Evolutionary conservation across 176 grass and related monocot species (phyloP).

Genomic region (Miscanthus lutarioriparius): DNA sequence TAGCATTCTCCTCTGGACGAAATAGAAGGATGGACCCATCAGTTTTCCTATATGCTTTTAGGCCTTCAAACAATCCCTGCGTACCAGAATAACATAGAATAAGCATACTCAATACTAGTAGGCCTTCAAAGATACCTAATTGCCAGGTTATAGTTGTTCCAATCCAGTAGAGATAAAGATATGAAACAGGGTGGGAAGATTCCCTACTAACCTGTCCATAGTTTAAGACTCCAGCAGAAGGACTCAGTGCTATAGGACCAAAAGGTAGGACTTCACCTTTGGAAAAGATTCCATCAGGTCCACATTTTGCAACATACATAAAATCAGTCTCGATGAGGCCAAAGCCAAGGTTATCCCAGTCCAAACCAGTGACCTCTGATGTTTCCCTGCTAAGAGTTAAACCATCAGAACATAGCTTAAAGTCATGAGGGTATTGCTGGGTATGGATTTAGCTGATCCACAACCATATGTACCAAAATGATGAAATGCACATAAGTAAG

Average conservation of each 20-base stretch:
- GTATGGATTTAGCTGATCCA: background rate
- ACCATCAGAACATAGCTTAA: background rate
- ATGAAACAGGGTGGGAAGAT: background rate
- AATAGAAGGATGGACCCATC: constrained; percentile 79
- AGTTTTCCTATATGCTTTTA: constrained; percentile 85
- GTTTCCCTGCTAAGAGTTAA: constrained; percentile 45
- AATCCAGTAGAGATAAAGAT: background rate
- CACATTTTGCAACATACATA: constrained; percentile 69
- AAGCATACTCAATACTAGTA: background rate
- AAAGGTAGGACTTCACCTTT: constrained; percentile 68
- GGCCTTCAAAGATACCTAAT: constrained; percentile 11
- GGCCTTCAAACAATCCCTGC: constrained; percentile 87
- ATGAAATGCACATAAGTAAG: background rate
- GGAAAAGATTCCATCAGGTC: constrained; percentile 61
- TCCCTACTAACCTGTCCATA: constrained; percentile 77
- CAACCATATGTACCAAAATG: background rate
- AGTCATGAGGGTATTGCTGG: background rate
- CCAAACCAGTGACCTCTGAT: constrained; percentile 49
- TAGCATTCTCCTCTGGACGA: constrained; percentile 68
- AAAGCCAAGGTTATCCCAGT: constrained; percentile 86
- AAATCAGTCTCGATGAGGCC: constrained; percentile 70
- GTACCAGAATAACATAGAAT: background rate
- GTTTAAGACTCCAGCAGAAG: constrained; percentile 82
- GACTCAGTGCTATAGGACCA: constrained; percentile 67
- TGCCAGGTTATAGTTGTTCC: background rate